Conservation (phyloP, 192 early-diverging fungal species). For the Pecoramyces ruminantium region DNA sequence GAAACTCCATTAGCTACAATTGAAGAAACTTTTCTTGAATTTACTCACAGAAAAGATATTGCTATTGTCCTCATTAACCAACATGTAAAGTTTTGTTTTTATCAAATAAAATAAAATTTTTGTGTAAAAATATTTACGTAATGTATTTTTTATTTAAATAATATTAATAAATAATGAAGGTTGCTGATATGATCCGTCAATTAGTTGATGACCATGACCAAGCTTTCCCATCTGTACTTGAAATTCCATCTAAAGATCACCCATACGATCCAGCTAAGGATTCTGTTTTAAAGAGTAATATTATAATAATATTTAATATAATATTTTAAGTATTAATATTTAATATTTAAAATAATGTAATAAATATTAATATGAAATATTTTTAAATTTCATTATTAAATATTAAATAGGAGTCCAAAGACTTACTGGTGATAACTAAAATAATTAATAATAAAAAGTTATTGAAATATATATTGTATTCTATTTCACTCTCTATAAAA, state of each 20-base stretch:
- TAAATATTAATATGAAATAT: too few relatives aligned
- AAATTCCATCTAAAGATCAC: conserved; percentile 98
- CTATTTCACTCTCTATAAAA: too few relatives aligned
- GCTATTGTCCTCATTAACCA: conserved; percentile 97
- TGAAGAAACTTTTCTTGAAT: conserved; percentile 69
- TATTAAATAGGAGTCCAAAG: background rate
- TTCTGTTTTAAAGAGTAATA: background rate
- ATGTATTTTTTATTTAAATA: too few relatives aligned
- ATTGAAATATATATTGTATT: too few relatives aligned
- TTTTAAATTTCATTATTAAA: background rate
- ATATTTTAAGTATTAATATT: too few relatives aligned
- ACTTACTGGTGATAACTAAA: background rate
- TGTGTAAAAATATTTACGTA: too few relatives aligned
- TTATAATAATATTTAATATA: background rate
- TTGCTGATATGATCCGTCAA: conserved; percentile 82
- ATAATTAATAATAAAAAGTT: too few relatives aligned
- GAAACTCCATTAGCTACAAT: conserved; percentile 55
- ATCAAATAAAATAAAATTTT: background rate
- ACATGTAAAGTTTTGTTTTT: conserved; percentile 33
- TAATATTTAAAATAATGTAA: too few relatives aligned
- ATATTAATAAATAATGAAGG: conserved; percentile 20
- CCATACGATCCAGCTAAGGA: conserved; percentile 73
- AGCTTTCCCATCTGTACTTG: conserved; percentile 92
- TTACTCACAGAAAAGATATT: conserved; percentile 86
- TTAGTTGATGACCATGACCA: conserved; percentile 76